phyloP scores from a whole-genome alignment of 495 filamentous ascomycete genomes.

The Chaetomium tenue region DNA sequence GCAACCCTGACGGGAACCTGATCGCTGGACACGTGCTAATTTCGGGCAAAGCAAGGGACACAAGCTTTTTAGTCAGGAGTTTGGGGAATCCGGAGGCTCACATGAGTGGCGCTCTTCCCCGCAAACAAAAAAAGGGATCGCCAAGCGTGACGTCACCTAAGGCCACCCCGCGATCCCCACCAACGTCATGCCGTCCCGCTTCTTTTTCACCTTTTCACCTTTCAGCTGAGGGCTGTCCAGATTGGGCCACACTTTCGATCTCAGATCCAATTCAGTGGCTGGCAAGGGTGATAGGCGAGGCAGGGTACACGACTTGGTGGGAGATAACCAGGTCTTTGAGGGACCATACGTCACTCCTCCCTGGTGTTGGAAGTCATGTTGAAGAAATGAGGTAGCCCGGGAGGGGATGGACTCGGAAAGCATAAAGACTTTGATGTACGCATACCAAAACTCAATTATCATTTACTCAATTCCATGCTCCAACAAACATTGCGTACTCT shows the following conservation, averaged over 20 bases:
- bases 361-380: neutral
- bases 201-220: too few relatives aligned
- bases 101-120: neutral
- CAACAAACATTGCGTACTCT: too few relatives aligned
- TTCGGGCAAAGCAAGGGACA: conserved; percentile 1
- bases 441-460: too few relatives aligned
- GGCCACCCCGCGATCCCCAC: neutral
- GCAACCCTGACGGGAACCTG: neutral
- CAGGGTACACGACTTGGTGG: too few relatives aligned
- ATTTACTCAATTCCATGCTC: too few relatives aligned
- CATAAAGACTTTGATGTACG: conserved; percentile 5
- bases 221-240: too few relatives aligned
- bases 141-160: conserved; percentile 12
- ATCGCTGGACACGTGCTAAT: neutral
- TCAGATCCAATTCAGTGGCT: neutral
- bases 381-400: conserved; percentile 8
- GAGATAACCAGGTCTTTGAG: neutral
- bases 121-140: neutral
- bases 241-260: neutral
- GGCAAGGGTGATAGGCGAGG: neutral
- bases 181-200: conserved; percentile 14
- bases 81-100: neutral
- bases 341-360: conserved; percentile 12
- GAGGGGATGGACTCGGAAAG: neutral
- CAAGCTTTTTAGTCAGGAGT: neutral